phyloP scores from a whole-genome alignment of 305 asterid genomes.

The Andrographis paniculata region DNA sequence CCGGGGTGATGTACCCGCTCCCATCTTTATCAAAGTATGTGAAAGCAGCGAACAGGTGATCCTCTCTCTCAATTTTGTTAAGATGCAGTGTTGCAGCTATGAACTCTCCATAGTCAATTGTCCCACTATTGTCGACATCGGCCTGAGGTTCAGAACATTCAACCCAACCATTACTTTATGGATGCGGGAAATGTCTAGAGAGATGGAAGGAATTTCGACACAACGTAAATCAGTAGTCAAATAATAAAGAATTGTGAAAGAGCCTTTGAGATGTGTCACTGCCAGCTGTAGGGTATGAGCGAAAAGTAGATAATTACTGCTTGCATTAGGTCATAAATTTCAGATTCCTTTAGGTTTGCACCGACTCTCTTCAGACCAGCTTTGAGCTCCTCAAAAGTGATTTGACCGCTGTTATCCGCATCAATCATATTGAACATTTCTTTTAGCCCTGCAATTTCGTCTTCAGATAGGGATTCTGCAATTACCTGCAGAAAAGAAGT shows the following conservation, averaged over 20 bases:
- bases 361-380: conserved; percentile 67
- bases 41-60: conserved; percentile 75
- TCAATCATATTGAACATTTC: conserved; percentile 68
- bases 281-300: background rate
- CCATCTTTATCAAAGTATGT: conserved; percentile 85
- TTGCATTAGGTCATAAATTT: conserved; percentile 74
- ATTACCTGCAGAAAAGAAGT: conserved; percentile 38
- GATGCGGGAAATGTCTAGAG: too few relatives aligned
- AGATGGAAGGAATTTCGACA: too few relatives aligned
- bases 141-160: conserved; percentile 34
- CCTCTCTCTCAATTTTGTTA: conserved; percentile 69
- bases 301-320: conserved; percentile 41
- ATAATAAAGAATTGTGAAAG: too few relatives aligned
- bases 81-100: conserved; percentile 77
- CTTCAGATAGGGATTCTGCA: conserved; percentile 69
- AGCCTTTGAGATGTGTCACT: too few relatives aligned
- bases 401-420: conserved; percentile 62
- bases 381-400: conserved; percentile 75
- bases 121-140: conserved; percentile 74
- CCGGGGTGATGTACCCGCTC: conserved; percentile 81
- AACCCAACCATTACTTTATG: too few relatives aligned
- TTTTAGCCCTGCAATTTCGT: conserved; percentile 66
- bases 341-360: conserved; percentile 63
- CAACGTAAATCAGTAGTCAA: too few relatives aligned
- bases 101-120: conserved; percentile 72